phyloP scores from a whole-genome alignment of 164 flowering plant species.

The Chimonanthus praecox region DNA sequence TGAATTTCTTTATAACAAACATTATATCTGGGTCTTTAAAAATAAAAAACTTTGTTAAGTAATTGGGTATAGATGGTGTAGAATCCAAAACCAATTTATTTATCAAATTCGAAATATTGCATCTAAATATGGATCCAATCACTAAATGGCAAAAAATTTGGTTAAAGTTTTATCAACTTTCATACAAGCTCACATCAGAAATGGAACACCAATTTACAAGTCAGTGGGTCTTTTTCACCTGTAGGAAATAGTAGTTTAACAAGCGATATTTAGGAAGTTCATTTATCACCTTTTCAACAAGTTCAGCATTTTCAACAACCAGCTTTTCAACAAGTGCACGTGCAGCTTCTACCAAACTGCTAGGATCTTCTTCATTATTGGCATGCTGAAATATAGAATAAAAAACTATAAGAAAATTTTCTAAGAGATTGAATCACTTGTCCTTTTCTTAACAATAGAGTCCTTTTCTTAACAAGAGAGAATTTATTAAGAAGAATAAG shows the following conservation, averaged over 20 bases:
- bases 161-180: too few species aligned
- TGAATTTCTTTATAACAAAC: too few species aligned
- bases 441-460: too few species aligned
- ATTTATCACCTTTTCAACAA: conserved; percentile 64
- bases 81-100: too few species aligned
- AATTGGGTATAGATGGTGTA: too few species aligned
- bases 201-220: too few species aligned
- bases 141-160: background rate
- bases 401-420: background rate
- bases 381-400: conserved; percentile 27
- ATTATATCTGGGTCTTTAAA: too few species aligned
- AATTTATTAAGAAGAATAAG: too few species aligned
- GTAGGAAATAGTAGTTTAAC: background rate
- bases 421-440: background rate
- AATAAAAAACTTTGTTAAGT: too few species aligned
- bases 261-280: background rate
- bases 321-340: conserved; percentile 49
- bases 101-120: background rate
- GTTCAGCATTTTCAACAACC: conserved; percentile 61
- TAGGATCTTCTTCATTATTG: conserved; percentile 33
- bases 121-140: background rate
- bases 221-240: too few species aligned
- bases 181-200: too few species aligned
- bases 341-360: conserved; percentile 51
- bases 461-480: too few species aligned